Percentiles rank a stretch among this genome's conserved stretches.
Conservation (phyloP, 768 basidiomycete genomes). For the Gloeopeniophorella convolvens region DNA sequence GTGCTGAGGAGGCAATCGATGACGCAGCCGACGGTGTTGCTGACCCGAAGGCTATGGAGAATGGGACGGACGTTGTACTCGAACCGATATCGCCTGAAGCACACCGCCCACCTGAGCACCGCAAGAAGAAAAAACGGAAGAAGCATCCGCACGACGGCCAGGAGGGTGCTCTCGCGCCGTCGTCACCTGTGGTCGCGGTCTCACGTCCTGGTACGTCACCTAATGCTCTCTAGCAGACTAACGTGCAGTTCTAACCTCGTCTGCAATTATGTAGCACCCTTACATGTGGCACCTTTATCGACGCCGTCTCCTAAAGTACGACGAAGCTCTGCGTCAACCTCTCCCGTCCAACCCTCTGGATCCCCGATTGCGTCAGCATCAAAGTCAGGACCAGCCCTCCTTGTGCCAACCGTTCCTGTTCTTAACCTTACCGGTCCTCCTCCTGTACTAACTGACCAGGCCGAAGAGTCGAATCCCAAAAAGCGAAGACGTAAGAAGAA, state of each 20-base stretch:
- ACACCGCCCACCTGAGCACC: neutral
- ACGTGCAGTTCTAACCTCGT: too few species aligned
- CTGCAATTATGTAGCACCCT: too few species aligned
- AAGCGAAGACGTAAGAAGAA: constrained; percentile 17
- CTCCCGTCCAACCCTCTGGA: neutral
- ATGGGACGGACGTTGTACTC: too few species aligned
- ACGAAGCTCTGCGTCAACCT: neutral
- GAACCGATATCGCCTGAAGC: too few species aligned
- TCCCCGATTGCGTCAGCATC: neutral
- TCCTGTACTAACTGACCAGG: neutral
- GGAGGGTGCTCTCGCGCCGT: neutral
- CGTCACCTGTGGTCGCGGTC: too few species aligned
- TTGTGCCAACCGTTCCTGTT: neutral
- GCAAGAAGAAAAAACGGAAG: neutral
- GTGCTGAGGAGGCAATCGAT: neutral
- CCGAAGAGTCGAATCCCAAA: neutral
- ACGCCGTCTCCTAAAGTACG: neutral
- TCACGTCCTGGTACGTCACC: too few species aligned
- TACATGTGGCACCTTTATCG: neutral
- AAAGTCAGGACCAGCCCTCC: neutral
- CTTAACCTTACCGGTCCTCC: constrained; percentile 17
- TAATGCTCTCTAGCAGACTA: too few species aligned
- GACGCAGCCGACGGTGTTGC: constrained; percentile 16
- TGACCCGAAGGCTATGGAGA: too few species aligned
- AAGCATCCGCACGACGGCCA: neutral